phyloP scores from a whole-genome alignment of 106 monocot genomes.

The Phalaenopsis equestris region DNA sequence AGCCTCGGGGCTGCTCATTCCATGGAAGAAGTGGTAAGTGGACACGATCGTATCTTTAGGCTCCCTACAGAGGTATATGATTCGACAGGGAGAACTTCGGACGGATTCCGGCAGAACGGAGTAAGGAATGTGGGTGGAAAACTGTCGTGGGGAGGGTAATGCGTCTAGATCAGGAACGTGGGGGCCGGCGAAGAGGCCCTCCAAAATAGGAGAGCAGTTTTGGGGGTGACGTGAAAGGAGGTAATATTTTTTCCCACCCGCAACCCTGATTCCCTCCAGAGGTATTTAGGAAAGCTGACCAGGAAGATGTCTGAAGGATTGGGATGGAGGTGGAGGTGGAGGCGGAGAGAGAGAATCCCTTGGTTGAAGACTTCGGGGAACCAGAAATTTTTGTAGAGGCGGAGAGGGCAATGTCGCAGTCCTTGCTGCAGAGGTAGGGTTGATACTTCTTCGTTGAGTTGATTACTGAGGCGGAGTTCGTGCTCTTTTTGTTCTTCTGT shows the following conservation, averaged over 20 bases:
- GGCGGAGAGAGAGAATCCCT: not conserved
- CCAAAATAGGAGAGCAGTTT: conserved; percentile 6
- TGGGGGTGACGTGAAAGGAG: conserved; percentile 8
- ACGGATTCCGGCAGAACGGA: conserved; percentile 16
- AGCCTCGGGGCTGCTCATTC: not conserved
- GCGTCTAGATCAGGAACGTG: conserved; percentile 1
- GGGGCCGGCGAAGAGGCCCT: not conserved
- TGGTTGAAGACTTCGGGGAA: not conserved
- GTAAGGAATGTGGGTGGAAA: conserved; percentile 5
- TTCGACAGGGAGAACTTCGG: conserved; percentile 7
- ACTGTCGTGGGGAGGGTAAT: conserved; percentile 7
- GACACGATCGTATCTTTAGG: conserved; percentile 39
- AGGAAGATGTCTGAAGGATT: not conserved
- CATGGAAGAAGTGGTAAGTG: conserved; percentile 12
- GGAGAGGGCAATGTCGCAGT: not conserved
- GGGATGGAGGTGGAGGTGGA: not conserved
- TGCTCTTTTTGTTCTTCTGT: not conserved
- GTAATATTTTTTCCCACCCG: too few relatives aligned
- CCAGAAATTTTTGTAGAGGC: not conserved
- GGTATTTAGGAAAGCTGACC: not conserved
- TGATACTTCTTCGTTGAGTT: not conserved
- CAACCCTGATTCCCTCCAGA: too few relatives aligned
- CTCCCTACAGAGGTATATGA: conserved; percentile 31
- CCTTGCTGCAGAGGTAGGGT: not conserved
- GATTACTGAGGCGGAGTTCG: not conserved